Conservation (phyloP, 164 flowering plant species). For the Liquidambar formosana region DNA sequence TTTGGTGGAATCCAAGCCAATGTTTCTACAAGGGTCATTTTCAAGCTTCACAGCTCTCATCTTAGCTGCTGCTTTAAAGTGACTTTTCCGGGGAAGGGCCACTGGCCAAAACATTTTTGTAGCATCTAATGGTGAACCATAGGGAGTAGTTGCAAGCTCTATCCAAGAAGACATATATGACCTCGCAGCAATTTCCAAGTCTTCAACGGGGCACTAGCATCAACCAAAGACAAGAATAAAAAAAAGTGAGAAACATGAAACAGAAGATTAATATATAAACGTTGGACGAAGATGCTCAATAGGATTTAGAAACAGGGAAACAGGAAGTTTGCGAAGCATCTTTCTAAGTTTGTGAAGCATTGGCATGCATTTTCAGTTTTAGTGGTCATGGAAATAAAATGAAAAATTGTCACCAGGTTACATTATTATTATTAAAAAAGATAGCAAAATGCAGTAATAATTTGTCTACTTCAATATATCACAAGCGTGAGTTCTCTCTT, state of each 20-base stretch:
- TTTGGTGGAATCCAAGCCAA: constrained; percentile 36
- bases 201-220: constrained; percentile 66
- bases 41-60: constrained; percentile 88
- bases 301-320: neutral
- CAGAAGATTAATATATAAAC: neutral
- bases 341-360: too few relatives aligned
- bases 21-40: constrained; percentile 37
- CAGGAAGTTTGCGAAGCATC: too few relatives aligned
- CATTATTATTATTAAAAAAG: too few relatives aligned
- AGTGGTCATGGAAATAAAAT: too few relatives aligned
- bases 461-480: too few relatives aligned
- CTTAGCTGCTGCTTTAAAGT: constrained; percentile 88
- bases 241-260: neutral
- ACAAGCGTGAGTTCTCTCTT: too few relatives aligned
- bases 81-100: constrained; percentile 85
- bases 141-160: constrained; percentile 85
- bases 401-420: too few relatives aligned
- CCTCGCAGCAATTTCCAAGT: constrained; percentile 69
- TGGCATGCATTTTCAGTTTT: too few relatives aligned
- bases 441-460: too few relatives aligned
- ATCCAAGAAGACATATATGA: constrained; percentile 75
- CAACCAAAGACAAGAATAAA: constrained; percentile 4
- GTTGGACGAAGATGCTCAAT: neutral
- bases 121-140: constrained; percentile 81
- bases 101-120: constrained; percentile 97